Evolutionary conservation across 345 rosid species (phyloP).

Genomic region (Arabis alpina): DNA sequence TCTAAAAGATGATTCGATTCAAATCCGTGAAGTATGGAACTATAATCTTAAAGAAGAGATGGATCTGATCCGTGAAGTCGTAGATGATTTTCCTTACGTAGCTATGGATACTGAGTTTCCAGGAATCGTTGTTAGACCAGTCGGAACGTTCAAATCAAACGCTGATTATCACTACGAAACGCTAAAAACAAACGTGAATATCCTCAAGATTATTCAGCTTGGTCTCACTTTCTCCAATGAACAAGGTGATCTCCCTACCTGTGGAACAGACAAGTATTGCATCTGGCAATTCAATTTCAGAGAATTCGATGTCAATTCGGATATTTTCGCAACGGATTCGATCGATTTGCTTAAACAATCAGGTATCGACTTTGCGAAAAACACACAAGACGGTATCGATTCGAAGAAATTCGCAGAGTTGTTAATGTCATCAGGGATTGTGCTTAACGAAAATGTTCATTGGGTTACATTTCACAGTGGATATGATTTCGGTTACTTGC

Average conservation of each 20-base stretch:
- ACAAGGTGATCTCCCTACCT: slow-evolving; percentile 74
- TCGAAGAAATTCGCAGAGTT: slow-evolving; percentile 72
- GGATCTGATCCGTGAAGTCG: slow-evolving; percentile 62
- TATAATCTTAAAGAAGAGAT: slow-evolving; percentile 72
- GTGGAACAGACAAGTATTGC: slow-evolving; percentile 75
- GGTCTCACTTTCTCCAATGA: slow-evolving; percentile 89
- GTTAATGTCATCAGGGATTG: slow-evolving; percentile 85
- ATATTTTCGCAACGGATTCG: slow-evolving; percentile 73
- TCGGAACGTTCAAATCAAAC: slow-evolving; percentile 72
- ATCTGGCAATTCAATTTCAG: slow-evolving; percentile 93
- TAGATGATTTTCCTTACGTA: slow-evolving; percentile 72
- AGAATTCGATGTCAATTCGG: slow-evolving; percentile 63
- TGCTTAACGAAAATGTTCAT: slow-evolving; percentile 70
- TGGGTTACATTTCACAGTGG: slow-evolving; percentile 99
- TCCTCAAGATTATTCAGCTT: slow-evolving; percentile 78
- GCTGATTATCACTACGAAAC: slow-evolving; percentile 75
- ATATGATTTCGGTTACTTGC: slow-evolving; percentile 85
- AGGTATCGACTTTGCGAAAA: slow-evolving; percentile 72
- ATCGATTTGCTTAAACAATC: slow-evolving; percentile 76
- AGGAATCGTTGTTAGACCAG: slow-evolving; percentile 71
- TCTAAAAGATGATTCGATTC: slow-evolving; percentile 71
- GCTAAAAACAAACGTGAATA: slow-evolving; percentile 73
- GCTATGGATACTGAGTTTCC: slow-evolving; percentile 98
- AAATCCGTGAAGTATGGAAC: slow-evolving; percentile 86
- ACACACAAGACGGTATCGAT: slow-evolving; percentile 69